phyloP scores from a whole-genome alignment of 352 stramenopile species.

The Blastocystis sp. region DNA sequence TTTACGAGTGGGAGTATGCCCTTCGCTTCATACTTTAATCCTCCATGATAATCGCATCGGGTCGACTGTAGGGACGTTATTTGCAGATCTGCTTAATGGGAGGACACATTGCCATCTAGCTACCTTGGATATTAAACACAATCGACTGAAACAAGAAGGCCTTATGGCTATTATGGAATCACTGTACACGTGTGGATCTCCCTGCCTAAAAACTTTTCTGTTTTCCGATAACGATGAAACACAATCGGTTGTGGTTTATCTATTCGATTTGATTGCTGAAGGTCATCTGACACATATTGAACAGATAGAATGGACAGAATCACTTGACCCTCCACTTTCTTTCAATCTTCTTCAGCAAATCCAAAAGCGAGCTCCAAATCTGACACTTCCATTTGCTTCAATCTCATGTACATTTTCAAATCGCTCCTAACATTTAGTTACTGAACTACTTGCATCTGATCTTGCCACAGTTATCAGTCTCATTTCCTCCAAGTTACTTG shows the following conservation, averaged over 20 bases:
- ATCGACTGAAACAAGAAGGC: conserved; percentile 17
- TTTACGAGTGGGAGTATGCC: neutral
- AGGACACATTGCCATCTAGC: neutral
- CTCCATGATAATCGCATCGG: conserved; percentile 29
- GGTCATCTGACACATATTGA: neutral
- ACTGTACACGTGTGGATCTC: neutral
- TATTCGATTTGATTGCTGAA: neutral
- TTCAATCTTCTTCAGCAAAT: neutral
- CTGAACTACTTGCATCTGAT: neutral
- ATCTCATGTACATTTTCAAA: neutral
- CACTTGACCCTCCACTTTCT: neutral
- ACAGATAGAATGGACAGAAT: neutral
- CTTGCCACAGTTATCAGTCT: neutral
- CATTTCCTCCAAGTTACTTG: neutral
- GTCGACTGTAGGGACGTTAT: neutral
- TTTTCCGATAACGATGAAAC: conserved; percentile 28
- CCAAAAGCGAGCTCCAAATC: neutral
- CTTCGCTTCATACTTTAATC: neutral
- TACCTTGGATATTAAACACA: neutral
- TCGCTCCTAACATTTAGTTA: neutral
- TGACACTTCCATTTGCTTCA: neutral
- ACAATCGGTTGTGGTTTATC: neutral
- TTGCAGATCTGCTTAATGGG: neutral
- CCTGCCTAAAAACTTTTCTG: neutral
- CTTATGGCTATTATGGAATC: neutral